These are phyloP conservation scores for Neostapfia colusana DNA, from an alignment of 176 grass and related monocot genomes.

Conservation along the genomic window DNA sequence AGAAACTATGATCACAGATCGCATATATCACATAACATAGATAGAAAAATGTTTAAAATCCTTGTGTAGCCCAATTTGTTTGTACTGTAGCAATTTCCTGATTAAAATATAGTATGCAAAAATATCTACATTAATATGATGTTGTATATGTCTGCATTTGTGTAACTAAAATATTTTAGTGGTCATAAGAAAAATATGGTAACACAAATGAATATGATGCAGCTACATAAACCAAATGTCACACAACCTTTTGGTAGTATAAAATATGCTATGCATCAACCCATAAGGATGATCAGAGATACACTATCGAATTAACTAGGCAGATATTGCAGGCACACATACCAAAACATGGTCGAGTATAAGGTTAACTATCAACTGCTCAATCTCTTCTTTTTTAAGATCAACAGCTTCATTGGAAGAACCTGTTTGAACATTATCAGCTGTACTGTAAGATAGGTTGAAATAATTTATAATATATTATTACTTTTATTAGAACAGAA, in stretches of 20 bases:
- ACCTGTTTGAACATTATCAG: constrained; percentile 54
- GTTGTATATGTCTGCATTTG: background rate
- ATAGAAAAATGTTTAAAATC: background rate
- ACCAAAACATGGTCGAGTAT: constrained; percentile 76
- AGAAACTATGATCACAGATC: background rate
- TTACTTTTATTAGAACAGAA: background rate
- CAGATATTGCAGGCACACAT: constrained; percentile 34
- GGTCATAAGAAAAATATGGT: background rate
- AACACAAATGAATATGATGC: background rate
- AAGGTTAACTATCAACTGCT: constrained; percentile 86
- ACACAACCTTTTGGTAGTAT: background rate
- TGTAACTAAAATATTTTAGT: background rate
- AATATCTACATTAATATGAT: background rate
- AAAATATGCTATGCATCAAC: background rate
- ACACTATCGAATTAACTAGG: background rate
- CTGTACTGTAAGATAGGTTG: background rate
- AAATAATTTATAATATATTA: constrained; percentile 7
- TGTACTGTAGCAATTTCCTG: background rate
- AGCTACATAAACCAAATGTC: background rate
- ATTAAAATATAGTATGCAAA: background rate
- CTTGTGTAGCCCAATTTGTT: background rate
- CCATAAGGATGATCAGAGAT: background rate
- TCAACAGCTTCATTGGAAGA: constrained; percentile 47
- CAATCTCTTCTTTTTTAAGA: constrained; percentile 86
- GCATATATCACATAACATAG: background rate